Evolutionary conservation across 2,329 filamentous ascomycete genomes (phyloP), one percentile per base, ranked within the genome.

Genomic region (Fusarium burgessii): DNA sequence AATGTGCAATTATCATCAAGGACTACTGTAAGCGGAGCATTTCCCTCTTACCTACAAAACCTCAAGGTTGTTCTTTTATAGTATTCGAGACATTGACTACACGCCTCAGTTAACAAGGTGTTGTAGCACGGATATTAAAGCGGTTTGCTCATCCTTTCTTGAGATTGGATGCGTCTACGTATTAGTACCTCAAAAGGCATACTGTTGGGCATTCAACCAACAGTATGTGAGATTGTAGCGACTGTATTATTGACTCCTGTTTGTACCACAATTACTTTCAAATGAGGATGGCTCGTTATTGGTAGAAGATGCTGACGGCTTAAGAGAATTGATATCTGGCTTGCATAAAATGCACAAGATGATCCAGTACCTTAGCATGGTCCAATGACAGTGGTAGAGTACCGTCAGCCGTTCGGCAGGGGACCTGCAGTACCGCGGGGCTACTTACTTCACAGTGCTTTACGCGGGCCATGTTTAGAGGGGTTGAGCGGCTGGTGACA

Each of bases 371-470:
- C 23, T 23, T 5, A 23, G 14, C 18, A 6, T 3, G 17, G 15
- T 35, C 29, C 14, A 33, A n/a, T 33, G 14, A 15, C 13, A 47
- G n/a, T 35, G 17, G 29, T 20, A 18, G 20, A 35, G 8, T 29
- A 47, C 27, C 27, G 6, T 33, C 18, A 23, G 15, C 32, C 32
- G 11, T 58, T 58, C 36, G 33, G 36, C 33, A 33, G 32, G 38
- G 27, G 23, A 18, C 46, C 38, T 50, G 10, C 11, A 41, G 46
- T 58, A 65, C 40, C 60, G 62, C 40, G 60, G 59, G 59, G 62
- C 38, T 65, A 50, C 43, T 18, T 64, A 17, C 20, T 66, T 61
- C 57, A 74, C 72, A 71, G 71, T 74, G 62, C 62, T 71, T 73
- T 67, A 71, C 64, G 62, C 70, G 66, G 50, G 29, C 35, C 38